Evolutionary conservation across 257 asterid species (phyloP).

Genomic region (Anisodus tanguticus): DNA sequence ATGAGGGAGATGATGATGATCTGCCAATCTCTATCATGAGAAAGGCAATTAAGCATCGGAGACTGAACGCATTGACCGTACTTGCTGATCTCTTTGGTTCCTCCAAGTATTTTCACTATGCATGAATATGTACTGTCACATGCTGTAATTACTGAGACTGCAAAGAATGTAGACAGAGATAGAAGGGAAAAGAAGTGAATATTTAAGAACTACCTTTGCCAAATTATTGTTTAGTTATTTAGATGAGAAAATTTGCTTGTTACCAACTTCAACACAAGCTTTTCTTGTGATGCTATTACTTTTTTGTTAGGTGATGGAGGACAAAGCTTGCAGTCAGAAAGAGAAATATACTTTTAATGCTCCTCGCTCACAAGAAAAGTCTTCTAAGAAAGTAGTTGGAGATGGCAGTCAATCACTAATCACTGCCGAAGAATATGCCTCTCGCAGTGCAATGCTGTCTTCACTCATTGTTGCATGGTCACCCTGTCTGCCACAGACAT

Average conservation of each 20-base stretch:
- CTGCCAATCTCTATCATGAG: conserved; percentile 38
- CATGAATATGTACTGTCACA: conserved; percentile 21
- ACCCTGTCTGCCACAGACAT: conserved; percentile 55
- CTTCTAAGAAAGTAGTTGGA: conserved; percentile 40
- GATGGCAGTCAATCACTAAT: conserved; percentile 44
- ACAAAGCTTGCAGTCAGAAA: conserved; percentile 38
- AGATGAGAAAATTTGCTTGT: background rate
- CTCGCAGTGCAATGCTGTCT: conserved; percentile 74
- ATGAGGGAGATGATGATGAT: conserved; percentile 41
- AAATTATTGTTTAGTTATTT: background rate
- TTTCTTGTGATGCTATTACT: conserved; percentile 32
- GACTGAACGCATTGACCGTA: conserved; percentile 49
- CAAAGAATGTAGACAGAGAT: background rate
- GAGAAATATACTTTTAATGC: conserved; percentile 41
- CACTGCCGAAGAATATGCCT: conserved; percentile 67
- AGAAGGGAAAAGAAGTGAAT: conserved; percentile 12
- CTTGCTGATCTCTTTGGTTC: conserved; percentile 43
- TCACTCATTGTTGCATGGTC: conserved; percentile 89
- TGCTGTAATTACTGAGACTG: background rate
- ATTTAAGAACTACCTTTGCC: background rate
- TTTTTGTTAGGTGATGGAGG: conserved; percentile 48
- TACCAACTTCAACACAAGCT: conserved; percentile 18
- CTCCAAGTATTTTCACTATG: conserved; percentile 24
- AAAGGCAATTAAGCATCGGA: conserved; percentile 45
- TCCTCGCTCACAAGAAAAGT: conserved; percentile 41